Evolutionary conservation across 2,329 filamentous ascomycete species (phyloP), one percentile per base, ranked within the genome.

Genomic region (Colletotrichum eleusines): DNA sequence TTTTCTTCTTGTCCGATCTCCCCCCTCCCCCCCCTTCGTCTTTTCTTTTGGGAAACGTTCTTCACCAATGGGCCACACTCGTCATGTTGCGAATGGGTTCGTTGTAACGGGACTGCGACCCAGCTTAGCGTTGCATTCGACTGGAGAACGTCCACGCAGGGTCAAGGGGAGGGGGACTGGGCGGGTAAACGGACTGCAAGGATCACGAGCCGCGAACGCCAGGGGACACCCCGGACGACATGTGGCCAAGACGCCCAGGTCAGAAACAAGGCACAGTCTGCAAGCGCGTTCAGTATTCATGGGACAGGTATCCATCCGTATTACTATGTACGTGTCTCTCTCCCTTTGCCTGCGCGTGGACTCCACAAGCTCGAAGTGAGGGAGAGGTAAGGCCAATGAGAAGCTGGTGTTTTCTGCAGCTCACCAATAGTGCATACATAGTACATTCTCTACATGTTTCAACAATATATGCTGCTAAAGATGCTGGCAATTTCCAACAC

Each of bases 71-170:
- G 28, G 33, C 35, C 33, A 50, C 55, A 7, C 12, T 26, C 26
- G 46, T 40, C 58, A n/a, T 62, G 55, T 57, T 57, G 38, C 50
- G 51, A 69, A 65, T 28, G 44, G 53, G 57, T 42, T 69, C 51
- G 51, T 59, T 23, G 42, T 42, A 46, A 11, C n/a, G 12, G 11
- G 4, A 38, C 35, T 14, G 35, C 35, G 35, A 14, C 11, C 35
- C 42, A 20, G 57, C n/a, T n/a, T 38, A 62, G 35, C 26, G 68
- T 70, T 28, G n/a, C 63, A 67, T 51, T 31, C 9, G 40, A 38
- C 23, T 62, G 57, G 63, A 33, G n/a, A n/a, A n/a, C n/a, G 9
- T 35, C 23, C 44, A 23, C 44, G n/a, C 42, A 61, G 31, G 35
- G 61, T 44, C 26, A 58, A 62, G 40, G 63, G 40, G 50, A 23